Evolutionary conservation across 1,284 basidiomycete genomes (phyloP).

Genomic region (Meripilus lineatus): DNA sequence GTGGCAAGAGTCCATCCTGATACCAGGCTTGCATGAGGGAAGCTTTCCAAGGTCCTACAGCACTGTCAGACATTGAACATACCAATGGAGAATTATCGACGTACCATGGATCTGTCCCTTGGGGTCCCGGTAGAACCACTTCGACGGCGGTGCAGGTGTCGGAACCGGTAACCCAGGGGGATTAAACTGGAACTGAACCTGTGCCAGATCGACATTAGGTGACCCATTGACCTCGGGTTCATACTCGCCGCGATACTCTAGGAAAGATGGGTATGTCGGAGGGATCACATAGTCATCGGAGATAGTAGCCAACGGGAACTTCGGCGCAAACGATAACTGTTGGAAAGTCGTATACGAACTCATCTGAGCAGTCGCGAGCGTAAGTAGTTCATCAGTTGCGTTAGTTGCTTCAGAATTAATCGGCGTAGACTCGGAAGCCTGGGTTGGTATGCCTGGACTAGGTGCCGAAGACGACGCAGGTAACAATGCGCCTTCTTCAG

Average conservation of each 20-base stretch:
- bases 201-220: slow-evolving; percentile 41
- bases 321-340: slow-evolving; percentile 77
- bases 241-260: slow-evolving; percentile 59
- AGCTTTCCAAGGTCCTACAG: slow-evolving; percentile 74
- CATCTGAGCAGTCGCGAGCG: slow-evolving; percentile 62
- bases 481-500: slow-evolving; percentile 11
- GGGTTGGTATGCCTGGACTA: slow-evolving; percentile 15
- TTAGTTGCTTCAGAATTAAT: slow-evolving; percentile 20
- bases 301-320: slow-evolving; percentile 79
- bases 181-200: slow-evolving; percentile 71
- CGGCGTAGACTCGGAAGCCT: slow-evolving; percentile 16
- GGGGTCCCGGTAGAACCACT: slow-evolving; percentile 78
- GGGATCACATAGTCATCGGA: slow-evolving; percentile 86
- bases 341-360: slow-evolving; percentile 87
- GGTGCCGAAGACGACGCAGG: slow-evolving; percentile 11
- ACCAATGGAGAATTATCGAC: slow-evolving; percentile 16
- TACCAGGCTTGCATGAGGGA: slow-evolving; percentile 85
- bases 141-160: slow-evolving; percentile 54
- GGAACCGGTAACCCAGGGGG: slow-evolving; percentile 76
- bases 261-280: slow-evolving; percentile 75
- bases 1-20: slow-evolving; percentile 72
- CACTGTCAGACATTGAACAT: slow-evolving; percentile 10
- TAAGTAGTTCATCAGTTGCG: slow-evolving; percentile 58
- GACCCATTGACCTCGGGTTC: slow-evolving; percentile 49
- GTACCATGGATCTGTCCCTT: slow-evolving; percentile 72